phyloP scores from a whole-genome alignment of 1,284 basidiomycete species.

The Calocybe gambosa region DNA sequence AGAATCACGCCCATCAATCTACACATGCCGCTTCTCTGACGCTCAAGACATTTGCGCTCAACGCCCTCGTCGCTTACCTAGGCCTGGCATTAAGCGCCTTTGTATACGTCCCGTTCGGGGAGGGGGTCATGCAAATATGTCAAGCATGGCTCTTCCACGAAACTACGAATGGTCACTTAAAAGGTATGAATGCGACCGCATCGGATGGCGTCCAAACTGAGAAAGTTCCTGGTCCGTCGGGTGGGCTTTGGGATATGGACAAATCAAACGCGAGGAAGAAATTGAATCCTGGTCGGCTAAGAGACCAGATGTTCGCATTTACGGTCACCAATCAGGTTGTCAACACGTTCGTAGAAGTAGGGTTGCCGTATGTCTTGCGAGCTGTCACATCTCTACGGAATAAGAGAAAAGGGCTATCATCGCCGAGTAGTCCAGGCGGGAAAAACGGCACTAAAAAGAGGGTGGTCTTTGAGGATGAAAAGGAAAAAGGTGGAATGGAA shows the following conservation, averaged over 20 bases:
- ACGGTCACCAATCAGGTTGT: slow-evolving; percentile 90
- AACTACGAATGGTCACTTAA: slow-evolving; percentile 13
- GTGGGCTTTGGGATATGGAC: slow-evolving; percentile 48
- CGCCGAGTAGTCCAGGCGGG: slow-evolving; percentile 17
- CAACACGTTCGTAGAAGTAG: slow-evolving; percentile 80
- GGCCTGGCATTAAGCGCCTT: slow-evolving; percentile 83
- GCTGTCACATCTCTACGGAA: slow-evolving; percentile 45
- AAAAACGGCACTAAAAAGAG: slow-evolving; percentile 52
- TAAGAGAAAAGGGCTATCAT: slow-evolving; percentile 30
- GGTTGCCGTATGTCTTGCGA: slow-evolving; percentile 76
- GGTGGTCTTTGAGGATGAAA: slow-evolving; percentile 69
- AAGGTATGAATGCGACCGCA: slow-evolving; percentile 14
- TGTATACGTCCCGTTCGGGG: slow-evolving; percentile 89
- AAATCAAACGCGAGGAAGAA: slow-evolving; percentile 43
- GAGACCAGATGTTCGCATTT: slow-evolving; percentile 92
- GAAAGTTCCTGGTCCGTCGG: slow-evolving; percentile 18
- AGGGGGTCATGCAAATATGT: slow-evolving; percentile 65
- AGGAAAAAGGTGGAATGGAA: slow-evolving; percentile 48
- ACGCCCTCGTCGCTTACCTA: slow-evolving; percentile 85
- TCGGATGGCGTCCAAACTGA: slow-evolving; percentile 13
- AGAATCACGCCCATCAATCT: slow-evolving; percentile 82
- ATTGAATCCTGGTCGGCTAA: slow-evolving; percentile 65
- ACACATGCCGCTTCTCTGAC: slow-evolving; percentile 79
- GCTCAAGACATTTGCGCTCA: slow-evolving; percentile 87
- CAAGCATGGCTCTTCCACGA: slow-evolving; percentile 39